Evolutionary conservation across 169 alveolate genomes (phyloP).

Genomic region (Plasmodium coatneyi): DNA sequence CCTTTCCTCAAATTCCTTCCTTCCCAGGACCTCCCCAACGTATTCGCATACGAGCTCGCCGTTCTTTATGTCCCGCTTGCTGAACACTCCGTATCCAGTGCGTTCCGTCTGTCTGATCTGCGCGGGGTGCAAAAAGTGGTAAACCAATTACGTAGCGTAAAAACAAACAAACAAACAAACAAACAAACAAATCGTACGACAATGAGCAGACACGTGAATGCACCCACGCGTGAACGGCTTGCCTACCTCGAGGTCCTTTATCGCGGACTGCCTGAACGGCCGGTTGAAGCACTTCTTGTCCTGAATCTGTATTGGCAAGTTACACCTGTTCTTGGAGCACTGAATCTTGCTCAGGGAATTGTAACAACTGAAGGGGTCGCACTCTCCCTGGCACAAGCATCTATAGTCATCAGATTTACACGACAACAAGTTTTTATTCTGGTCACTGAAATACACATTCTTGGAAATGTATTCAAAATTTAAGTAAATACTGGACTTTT

Average conservation of each 20-base stretch:
- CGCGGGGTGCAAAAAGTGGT: not conserved
- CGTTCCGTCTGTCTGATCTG: slow-evolving; percentile 77
- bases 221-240: not conserved
- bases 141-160: not conserved
- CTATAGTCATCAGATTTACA: slow-evolving; percentile 53
- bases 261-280: slow-evolving; percentile 55
- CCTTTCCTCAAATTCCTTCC: slow-evolving; percentile 79
- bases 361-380: slow-evolving; percentile 75
- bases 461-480: slow-evolving; percentile 42
- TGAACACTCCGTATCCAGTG: slow-evolving; percentile 86
- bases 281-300: slow-evolving; percentile 76
- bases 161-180: not conserved
- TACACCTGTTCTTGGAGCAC: slow-evolving; percentile 76
- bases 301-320: slow-evolving; percentile 67
- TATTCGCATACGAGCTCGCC: slow-evolving; percentile 88
- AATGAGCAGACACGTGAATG: not conserved
- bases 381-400: slow-evolving; percentile 70
- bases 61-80: slow-evolving; percentile 80
- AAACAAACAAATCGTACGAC: not conserved
- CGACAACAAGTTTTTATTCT: slow-evolving; percentile 27
- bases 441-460: slow-evolving; percentile 4
- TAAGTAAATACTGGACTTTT: slow-evolving; percentile 19
- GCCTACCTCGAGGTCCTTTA: slow-evolving; percentile 53
- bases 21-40: slow-evolving; percentile 88
- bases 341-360: slow-evolving; percentile 76